Evolutionary conservation across 768 basidiomycete species (phyloP), one percentile per base, ranked within the genome.

Genomic region (Psilocybe azurescens): DNA sequence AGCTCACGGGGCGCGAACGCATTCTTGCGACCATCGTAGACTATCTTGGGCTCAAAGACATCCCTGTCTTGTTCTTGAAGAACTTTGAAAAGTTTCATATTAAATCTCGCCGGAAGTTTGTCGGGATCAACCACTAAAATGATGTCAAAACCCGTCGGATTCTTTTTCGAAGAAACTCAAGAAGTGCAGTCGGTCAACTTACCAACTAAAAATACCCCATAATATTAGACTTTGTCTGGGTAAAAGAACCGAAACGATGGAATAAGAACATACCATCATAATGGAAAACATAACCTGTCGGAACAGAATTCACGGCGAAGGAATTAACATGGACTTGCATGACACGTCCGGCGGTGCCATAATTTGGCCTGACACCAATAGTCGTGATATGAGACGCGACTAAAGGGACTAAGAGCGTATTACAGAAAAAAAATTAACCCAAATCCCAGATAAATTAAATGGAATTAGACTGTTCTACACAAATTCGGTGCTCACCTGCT

Each of bases 11-110:
- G 74, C 3, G 88, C 77, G 68, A 90, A 94, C 10, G 81, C 70
- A 65, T 91, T 93, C 73, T 93, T 93, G 41, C 87, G 81, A 0
- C 92, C 91, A 62, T 94, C 93, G 59, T 94, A 94, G 0, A 85
- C 90, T 10, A 81, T 86, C 3, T 81, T 86, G 6, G 89, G 91
- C 1, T 84, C 89, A 70, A 94, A 94, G 7, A 91, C 75, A n/a
- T 81, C 73, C 0, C 85, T 84, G 2, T 86, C 82, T 3, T 83
- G 78, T 0, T 75, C 70, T 68, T 94, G 92, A 10, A 94, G 73
- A 5, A 75, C 76, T 5, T 80, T 79, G 56, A 95, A 86, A 2
- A 94, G 72, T 10, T 87, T 86, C 78, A 93, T 78, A 60, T 93
- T 94, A 6, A 89, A 71, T 5, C 85, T 74, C 0, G 84, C 82